Conservation (phyloP, 2,329 filamentous ascomycete species). For the Monilinia fructigena region DNA sequence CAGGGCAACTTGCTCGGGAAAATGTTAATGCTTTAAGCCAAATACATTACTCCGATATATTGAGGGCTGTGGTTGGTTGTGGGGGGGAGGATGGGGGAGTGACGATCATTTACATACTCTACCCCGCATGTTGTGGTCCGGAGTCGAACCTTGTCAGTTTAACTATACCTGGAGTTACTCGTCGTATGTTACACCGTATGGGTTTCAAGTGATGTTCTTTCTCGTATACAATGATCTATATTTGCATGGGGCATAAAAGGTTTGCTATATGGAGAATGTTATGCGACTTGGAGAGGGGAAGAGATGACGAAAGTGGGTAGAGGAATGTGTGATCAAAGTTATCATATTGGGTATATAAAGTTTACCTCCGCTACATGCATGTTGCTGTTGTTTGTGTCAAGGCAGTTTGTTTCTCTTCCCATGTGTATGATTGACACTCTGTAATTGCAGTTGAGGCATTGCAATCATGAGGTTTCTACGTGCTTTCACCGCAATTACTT, state of each 20-base stretch:
- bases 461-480: constrained; percentile 43
- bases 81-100: neutral
- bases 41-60: constrained; percentile 7
- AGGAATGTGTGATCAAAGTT: neutral
- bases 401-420: neutral
- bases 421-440: neutral
- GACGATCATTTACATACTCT: constrained; percentile 5
- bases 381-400: neutral
- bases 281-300: constrained; percentile 6
- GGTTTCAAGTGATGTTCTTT: neutral
- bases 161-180: constrained; percentile 7
- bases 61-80: neutral
- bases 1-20: constrained; percentile 5
- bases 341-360: constrained; percentile 14
- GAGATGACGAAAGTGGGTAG: neutral
- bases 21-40: constrained; percentile 16
- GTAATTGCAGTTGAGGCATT: constrained; percentile 15
- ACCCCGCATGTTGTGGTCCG: constrained; percentile 14
- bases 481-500: constrained; percentile 39
- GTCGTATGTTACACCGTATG: neutral
- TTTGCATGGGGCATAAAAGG: neutral
- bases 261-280: neutral
- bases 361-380: neutral
- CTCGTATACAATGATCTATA: neutral
- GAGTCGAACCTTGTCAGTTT: neutral